Evolutionary conservation across 306 rosid species (phyloP).

Genomic region (Cucumis cinereus): DNA sequence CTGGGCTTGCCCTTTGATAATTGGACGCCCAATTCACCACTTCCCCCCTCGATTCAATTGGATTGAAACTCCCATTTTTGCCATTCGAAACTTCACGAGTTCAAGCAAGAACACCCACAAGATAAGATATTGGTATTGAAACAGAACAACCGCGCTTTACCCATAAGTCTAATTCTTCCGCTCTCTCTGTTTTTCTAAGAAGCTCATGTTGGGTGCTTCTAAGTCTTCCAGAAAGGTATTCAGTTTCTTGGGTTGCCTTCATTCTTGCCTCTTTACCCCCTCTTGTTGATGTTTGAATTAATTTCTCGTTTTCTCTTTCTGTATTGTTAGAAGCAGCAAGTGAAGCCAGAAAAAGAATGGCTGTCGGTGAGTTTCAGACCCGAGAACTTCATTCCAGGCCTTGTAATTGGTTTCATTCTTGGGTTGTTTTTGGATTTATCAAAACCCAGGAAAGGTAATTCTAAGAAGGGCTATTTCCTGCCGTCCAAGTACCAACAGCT

Average conservation of each 20-base stretch:
- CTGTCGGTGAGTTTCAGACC: constrained; percentile 56
- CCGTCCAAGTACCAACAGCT: constrained; percentile 29
- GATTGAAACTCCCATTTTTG: background rate
- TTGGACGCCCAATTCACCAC: background rate
- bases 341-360: constrained; percentile 39
- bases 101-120: background rate
- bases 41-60: background rate
- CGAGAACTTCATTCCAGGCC: constrained; percentile 80
- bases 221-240: background rate
- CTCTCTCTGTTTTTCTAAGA: background rate
- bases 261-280: background rate
- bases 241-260: background rate
- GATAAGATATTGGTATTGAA: background rate
- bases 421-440: constrained; percentile 66
- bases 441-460: constrained; percentile 24
- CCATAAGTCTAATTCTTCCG: background rate
- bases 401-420: constrained; percentile 75
- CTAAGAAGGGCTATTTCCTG: constrained; percentile 23
- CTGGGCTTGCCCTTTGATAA: background rate
- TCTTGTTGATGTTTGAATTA: background rate
- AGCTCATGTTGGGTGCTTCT: constrained; percentile 3
- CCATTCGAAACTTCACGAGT: background rate
- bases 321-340: constrained; percentile 16
- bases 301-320: background rate
- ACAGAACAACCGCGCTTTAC: background rate